phyloP scores from a whole-genome alignment of 176 grass and related monocot genomes.

The Luzula sylvatica region DNA sequence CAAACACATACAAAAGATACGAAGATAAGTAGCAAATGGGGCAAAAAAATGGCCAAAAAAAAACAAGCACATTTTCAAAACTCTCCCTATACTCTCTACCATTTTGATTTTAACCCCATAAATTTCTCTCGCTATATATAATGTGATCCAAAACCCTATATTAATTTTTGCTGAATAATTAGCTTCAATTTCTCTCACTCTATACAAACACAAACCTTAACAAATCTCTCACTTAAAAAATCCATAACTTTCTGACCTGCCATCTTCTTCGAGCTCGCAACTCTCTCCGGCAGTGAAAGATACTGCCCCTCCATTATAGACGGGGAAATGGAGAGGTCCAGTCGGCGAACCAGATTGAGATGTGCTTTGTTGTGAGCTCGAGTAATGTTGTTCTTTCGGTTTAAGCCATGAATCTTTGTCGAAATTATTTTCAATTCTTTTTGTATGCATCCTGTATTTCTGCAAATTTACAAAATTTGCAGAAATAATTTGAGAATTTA shows the following conservation, averaged over 20 bases:
- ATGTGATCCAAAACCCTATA: slow-evolving; percentile 14
- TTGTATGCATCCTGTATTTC: slow-evolving; percentile 74
- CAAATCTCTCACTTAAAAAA: slow-evolving; percentile 27
- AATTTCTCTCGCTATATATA: slow-evolving; percentile 1
- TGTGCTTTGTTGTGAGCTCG: slow-evolving; percentile 51
- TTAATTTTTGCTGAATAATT: slow-evolving; percentile 1
- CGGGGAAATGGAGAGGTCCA: slow-evolving; percentile 46
- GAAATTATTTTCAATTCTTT: neutral
- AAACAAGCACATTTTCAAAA: neutral
- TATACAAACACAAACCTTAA: neutral
- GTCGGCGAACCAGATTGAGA: slow-evolving; percentile 73
- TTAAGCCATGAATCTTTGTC: no score
- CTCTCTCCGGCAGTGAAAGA: slow-evolving; percentile 46
- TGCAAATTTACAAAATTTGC: slow-evolving; percentile 16
- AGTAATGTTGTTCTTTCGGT: slow-evolving; percentile 42
- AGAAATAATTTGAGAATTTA: neutral
- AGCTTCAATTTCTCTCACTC: neutral
- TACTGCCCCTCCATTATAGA: slow-evolving; percentile 20
- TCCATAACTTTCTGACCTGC: slow-evolving; percentile 51
- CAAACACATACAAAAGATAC: no score
- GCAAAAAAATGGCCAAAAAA: slow-evolving; percentile 12
- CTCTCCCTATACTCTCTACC: slow-evolving; percentile 1
- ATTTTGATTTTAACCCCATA: slow-evolving; percentile 17
- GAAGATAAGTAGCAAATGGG: neutral
- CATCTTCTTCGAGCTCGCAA: slow-evolving; percentile 41